Conservation (phyloP, 2,329 filamentous ascomycete genomes). For the Xylaria sp. region DNA sequence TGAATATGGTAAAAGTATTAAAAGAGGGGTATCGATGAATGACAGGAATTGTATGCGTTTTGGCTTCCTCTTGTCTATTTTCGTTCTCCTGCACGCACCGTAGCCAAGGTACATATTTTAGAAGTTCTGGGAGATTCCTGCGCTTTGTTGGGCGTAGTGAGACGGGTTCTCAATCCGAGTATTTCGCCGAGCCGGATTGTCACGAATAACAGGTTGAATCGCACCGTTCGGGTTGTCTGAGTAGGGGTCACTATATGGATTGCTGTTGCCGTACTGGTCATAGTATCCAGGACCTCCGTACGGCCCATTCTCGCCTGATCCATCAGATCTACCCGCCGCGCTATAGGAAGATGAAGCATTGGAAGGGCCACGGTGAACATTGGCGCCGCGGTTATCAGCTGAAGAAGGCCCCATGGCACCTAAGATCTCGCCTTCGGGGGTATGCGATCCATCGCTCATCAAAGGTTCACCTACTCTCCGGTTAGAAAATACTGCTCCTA, state of each 20-base stretch:
- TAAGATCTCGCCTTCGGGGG: conserved; percentile 80
- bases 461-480: conserved; percentile 72
- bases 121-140: conserved; percentile 97
- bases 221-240: conserved; percentile 50
- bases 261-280: conserved; percentile 63
- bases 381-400: conserved; percentile 66
- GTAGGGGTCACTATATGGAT: conserved; percentile 66
- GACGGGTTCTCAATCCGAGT: conserved; percentile 92
- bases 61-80: not conserved
- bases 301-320: conserved; percentile 59
- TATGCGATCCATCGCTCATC: conserved; percentile 56
- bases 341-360: conserved; percentile 98
- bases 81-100: not conserved
- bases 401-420: conserved; percentile 79
- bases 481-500: conserved; percentile 69
- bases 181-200: conserved; percentile 90
- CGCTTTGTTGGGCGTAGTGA: conserved; percentile 89
- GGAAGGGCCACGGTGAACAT: conserved; percentile 86
- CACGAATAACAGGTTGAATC: conserved; percentile 82
- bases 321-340: conserved; percentile 75
- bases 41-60: conserved; percentile 7
- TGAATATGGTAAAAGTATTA: conserved; percentile 3
- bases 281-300: conserved; percentile 60
- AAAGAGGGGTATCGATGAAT: conserved; percentile 25
- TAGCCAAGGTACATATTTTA: conserved; percentile 49